These are phyloP conservation scores for Aspergillus quadrilineatus DNA, from an alignment of 2,329 filamentous ascomycete species.

Conservation along the genomic window DNA sequence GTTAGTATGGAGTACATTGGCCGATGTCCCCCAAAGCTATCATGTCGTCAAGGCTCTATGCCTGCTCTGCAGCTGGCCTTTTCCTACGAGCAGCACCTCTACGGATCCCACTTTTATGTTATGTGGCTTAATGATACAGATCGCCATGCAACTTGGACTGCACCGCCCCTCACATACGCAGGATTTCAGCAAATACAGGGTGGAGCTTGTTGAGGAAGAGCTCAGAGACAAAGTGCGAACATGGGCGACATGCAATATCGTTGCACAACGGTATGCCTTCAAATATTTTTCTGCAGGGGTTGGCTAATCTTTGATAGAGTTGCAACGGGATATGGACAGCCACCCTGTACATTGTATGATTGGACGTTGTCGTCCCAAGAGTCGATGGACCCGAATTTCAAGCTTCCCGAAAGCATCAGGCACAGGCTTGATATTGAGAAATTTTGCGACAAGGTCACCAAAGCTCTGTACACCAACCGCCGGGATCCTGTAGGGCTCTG, in stretches of 20 bases:
- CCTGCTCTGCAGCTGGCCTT: constrained; percentile 64
- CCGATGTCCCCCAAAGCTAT: constrained; percentile 62
- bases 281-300: neutral
- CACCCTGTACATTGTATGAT: constrained; percentile 61
- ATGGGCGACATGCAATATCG: constrained; percentile 68
- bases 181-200: constrained; percentile 52
- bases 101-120: constrained; percentile 66
- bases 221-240: constrained; percentile 64
- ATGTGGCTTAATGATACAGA: constrained; percentile 65
- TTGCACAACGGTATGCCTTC: constrained; percentile 59
- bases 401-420: constrained; percentile 53
- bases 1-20: constrained; percentile 61
- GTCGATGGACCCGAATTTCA: constrained; percentile 46
- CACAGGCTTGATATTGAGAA: constrained; percentile 57
- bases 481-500: constrained; percentile 54
- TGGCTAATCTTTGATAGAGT: constrained; percentile 46
- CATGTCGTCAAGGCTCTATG: constrained; percentile 65
- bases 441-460: constrained; percentile 59
- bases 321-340: constrained; percentile 67
- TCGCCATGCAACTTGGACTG: constrained; percentile 66
- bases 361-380: constrained; percentile 54
- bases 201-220: constrained; percentile 60
- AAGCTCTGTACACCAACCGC: constrained; percentile 57
- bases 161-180: constrained; percentile 65
- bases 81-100: constrained; percentile 63